Conservation (phyloP, 768 basidiomycete species). For the Arthromyces matolae region DNA sequence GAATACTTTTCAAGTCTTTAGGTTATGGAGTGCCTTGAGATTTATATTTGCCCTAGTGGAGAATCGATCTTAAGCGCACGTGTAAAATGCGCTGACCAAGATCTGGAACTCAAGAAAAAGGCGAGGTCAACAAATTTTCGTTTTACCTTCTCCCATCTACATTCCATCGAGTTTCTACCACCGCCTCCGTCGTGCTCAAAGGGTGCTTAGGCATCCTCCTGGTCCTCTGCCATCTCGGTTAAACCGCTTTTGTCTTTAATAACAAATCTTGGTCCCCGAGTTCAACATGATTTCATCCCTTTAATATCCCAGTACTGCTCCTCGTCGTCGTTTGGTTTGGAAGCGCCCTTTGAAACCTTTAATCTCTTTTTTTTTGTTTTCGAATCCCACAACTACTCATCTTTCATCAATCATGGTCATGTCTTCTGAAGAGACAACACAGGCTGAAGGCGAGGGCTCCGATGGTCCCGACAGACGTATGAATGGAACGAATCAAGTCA, state of each 20-base stretch:
- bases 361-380: too few species aligned
- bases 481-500: slow-evolving; percentile 25
- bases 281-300: slow-evolving; percentile 43
- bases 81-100: slow-evolving; percentile 19
- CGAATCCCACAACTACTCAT: slow-evolving; percentile 17
- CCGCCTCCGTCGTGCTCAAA: slow-evolving; percentile 9
- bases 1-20: not conserved
- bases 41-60: too few species aligned
- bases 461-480: slow-evolving; percentile 63
- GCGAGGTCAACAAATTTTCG: slow-evolving; percentile 12
- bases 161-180: too few species aligned
- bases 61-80: too few species aligned
- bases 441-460: slow-evolving; percentile 51
- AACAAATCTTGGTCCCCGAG: slow-evolving; percentile 32
- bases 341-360: too few species aligned
- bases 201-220: slow-evolving; percentile 18
- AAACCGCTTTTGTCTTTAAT: slow-evolving; percentile 21
- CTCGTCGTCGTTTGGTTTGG: too few species aligned
- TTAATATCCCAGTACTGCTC: too few species aligned
- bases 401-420: slow-evolving; percentile 35
- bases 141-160: slow-evolving; percentile 15
- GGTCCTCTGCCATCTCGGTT: slow-evolving; percentile 15
- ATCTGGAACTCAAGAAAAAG: slow-evolving; percentile 21
- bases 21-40: slow-evolving; percentile 1
- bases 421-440: slow-evolving; percentile 47